A percentile compares a stretch with the other conserved stretches of the same genome.
Evolutionary conservation across 495 filamentous ascomycete species (phyloP).

Genomic region (Cryomyces antarcticus): DNA sequence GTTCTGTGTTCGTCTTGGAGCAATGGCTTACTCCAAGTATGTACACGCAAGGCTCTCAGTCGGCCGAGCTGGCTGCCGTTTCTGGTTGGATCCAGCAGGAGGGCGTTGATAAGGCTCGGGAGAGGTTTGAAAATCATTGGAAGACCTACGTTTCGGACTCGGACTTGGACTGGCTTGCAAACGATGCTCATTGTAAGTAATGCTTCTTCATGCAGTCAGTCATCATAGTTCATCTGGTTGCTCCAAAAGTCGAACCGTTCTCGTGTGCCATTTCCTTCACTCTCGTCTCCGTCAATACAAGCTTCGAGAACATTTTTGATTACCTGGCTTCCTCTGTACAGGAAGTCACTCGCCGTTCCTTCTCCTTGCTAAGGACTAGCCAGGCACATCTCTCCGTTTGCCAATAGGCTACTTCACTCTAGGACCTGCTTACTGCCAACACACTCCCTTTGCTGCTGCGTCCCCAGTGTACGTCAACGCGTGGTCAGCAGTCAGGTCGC

Average conservation of each 20-base stretch:
- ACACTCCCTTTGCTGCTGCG: slow-evolving; percentile 27
- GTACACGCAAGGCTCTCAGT: slow-evolving; percentile 18
- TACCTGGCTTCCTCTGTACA: background rate
- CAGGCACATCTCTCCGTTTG: slow-evolving; percentile 30
- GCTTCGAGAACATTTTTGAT: background rate
- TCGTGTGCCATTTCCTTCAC: background rate
- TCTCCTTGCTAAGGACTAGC: background rate
- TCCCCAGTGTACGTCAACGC: slow-evolving; percentile 26
- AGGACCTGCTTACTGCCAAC: slow-evolving; percentile 23
- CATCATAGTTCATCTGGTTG: background rate
- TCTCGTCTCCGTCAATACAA: background rate
- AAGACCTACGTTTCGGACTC: slow-evolving; percentile 18
- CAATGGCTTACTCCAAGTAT: slow-evolving; percentile 27
- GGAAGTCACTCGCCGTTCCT: background rate
- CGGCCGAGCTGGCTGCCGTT: slow-evolving; percentile 28
- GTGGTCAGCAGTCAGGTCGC: slow-evolving; percentile 23
- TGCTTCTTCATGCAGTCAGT: background rate
- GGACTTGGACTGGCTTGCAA: slow-evolving; percentile 26
- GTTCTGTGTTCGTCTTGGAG: slow-evolving; percentile 35
- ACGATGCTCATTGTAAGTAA: slow-evolving; percentile 19
- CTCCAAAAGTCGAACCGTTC: background rate
- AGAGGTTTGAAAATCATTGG: slow-evolving; percentile 32
- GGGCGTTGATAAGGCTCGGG: slow-evolving; percentile 24
- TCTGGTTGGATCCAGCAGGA: slow-evolving; percentile 18
- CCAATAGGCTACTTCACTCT: slow-evolving; percentile 36